Evolutionary conservation across 192 early-diverging fungal genomes (phyloP).

Genomic region (Geranomyces variabilis): DNA sequence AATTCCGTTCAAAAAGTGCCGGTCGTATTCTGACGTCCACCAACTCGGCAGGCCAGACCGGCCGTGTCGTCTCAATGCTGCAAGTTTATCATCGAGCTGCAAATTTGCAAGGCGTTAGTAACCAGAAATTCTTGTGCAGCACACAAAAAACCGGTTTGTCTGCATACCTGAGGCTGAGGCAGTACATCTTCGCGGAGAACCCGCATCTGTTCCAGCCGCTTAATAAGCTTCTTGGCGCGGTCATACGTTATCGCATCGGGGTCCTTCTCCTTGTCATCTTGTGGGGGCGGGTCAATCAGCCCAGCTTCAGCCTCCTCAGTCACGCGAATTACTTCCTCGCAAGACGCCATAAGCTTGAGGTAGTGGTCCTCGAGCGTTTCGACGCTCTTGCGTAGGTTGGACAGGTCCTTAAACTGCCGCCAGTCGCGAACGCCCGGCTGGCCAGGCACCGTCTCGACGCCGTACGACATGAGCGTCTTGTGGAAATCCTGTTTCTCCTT

Average conservation of each 20-base stretch:
- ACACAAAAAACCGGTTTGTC: no score
- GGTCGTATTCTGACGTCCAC: slow-evolving; percentile 76
- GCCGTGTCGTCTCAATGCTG: slow-evolving; percentile 41
- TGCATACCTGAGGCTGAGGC: slow-evolving; percentile 47
- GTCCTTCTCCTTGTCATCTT: slow-evolving; percentile 39
- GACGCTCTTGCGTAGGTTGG: slow-evolving; percentile 68
- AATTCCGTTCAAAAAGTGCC: slow-evolving; percentile 68
- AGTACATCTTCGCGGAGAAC: slow-evolving; percentile 67
- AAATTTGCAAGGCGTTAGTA: no score
- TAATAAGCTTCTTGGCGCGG: slow-evolving; percentile 69
- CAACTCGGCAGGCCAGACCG: slow-evolving; percentile 60
- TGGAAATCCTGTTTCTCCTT: slow-evolving; percentile 58
- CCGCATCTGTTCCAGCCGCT: slow-evolving; percentile 72
- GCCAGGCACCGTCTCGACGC: slow-evolving; percentile 40
- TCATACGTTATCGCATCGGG: slow-evolving; percentile 66
- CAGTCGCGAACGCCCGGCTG: slow-evolving; percentile 49
- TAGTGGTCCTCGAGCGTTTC: slow-evolving; percentile 71
- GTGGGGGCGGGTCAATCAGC: slow-evolving; percentile 37
- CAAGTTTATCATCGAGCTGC: slow-evolving; percentile 43
- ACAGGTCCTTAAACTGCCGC: slow-evolving; percentile 71
- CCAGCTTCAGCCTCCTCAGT: slow-evolving; percentile 14
- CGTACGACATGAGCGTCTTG: slow-evolving; percentile 53
- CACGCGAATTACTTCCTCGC: slow-evolving; percentile 59
- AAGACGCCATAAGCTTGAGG: slow-evolving; percentile 59
- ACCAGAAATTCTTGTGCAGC: no score